Percentiles rank a stretch among this genome's conserved stretches.
Conservation (phyloP, 257 asterid genomes). For the Nicotiana knightiana region DNA sequence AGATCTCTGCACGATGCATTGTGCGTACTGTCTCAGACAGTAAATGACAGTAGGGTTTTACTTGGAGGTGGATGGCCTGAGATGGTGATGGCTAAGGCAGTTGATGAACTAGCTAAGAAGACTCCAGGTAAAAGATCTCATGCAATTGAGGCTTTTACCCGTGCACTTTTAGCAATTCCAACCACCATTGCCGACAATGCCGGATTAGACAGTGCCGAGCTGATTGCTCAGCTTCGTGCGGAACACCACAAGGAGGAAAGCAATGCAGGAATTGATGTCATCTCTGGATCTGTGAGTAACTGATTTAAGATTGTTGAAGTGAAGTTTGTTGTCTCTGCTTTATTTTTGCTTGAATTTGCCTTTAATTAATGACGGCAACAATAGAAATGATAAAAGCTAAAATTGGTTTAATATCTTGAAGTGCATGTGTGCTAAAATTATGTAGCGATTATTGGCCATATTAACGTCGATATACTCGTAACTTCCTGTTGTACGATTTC, state of each 20-base stretch:
- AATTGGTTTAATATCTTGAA: background rate
- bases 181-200: constrained; percentile 95
- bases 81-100: constrained; percentile 95
- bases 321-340: background rate
- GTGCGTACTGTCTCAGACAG: constrained; percentile 93
- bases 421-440: constrained; percentile 8
- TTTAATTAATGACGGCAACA: background rate
- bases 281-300: constrained; percentile 77
- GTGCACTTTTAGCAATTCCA: constrained; percentile 85
- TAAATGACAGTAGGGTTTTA: constrained; percentile 83
- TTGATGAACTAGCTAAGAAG: constrained; percentile 83
- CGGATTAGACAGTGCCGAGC: constrained; percentile 93
- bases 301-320: background rate
- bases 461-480: constrained; percentile 66
- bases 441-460: constrained; percentile 35
- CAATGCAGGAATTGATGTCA: constrained; percentile 84
- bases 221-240: constrained; percentile 91
- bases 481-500: constrained; percentile 38
- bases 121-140: constrained; percentile 90
- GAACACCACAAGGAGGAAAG: constrained; percentile 84
- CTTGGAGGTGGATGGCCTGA: constrained; percentile 99
- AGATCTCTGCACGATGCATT: constrained; percentile 94
- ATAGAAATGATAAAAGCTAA: background rate
- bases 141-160: constrained; percentile 94
- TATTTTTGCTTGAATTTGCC: background rate